A percentile compares a stretch with the other conserved stretches of the same genome.
Conservation (phyloP, 192 early-diverging fungal species). For the Coemansia reversa region DNA sequence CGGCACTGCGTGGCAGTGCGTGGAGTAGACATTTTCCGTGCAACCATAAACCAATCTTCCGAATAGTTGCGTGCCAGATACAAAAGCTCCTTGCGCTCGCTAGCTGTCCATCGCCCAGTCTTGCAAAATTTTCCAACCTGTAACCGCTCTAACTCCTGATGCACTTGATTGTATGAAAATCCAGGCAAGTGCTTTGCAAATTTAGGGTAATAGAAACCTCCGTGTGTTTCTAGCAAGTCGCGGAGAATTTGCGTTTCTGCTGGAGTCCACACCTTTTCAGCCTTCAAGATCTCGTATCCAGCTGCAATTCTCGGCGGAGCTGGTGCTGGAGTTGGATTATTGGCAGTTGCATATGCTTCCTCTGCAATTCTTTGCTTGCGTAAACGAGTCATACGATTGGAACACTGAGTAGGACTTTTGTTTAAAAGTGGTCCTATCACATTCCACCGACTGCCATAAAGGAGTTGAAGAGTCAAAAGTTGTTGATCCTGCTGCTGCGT, state of each 20-base stretch:
- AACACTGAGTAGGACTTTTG: not conserved
- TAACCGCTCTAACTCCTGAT: conserved; percentile 4
- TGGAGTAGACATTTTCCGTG: conserved; percentile 18
- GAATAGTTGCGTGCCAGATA: conserved; percentile 12
- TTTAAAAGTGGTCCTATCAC: not conserved
- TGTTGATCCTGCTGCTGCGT: too few relatives aligned
- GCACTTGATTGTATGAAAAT: conserved; percentile 2
- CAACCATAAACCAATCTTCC: conserved; percentile 19
- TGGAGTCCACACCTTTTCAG: conserved; percentile 2
- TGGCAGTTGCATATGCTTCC: too few relatives aligned
- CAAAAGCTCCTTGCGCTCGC: conserved; percentile 19
- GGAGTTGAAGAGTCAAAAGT: too few relatives aligned
- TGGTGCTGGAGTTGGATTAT: not conserved
- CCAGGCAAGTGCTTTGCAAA: conserved; percentile 10
- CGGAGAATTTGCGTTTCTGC: conserved; percentile 11
- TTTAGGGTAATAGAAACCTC: conserved; percentile 2
- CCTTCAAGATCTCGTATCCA: not conserved
- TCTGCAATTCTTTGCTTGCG: too few relatives aligned
- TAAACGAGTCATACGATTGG: not conserved
- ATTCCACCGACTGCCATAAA: too few relatives aligned
- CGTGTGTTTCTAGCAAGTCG: conserved; percentile 6
- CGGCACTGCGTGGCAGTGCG: conserved; percentile 23
- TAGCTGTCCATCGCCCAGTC: conserved; percentile 13
- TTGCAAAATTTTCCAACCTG: not conserved
- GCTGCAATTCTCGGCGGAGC: not conserved